These are phyloP conservation scores for Candida dubliniensis DNA, from an alignment of 1,139 yeast genomes.

Conservation along the genomic window DNA sequence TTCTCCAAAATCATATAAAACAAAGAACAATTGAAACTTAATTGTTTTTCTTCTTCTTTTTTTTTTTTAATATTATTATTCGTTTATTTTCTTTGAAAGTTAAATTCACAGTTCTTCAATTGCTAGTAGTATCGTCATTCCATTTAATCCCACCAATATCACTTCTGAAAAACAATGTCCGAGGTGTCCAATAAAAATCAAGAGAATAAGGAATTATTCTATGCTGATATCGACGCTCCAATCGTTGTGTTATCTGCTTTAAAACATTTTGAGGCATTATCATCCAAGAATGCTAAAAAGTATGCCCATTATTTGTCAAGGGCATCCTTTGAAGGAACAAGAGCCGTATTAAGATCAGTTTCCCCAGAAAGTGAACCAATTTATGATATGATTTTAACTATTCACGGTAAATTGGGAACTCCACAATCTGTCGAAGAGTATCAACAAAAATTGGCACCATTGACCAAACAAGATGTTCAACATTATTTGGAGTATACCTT, in stretches of 20 bases:
- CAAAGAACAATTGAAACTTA: too few species aligned
- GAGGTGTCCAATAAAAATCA: conserved; percentile 1
- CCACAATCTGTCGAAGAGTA: conserved; percentile 47
- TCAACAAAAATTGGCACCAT: conserved; percentile 23
- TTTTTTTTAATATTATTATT: too few species aligned
- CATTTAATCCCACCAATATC: not conserved
- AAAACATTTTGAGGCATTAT: conserved; percentile 44
- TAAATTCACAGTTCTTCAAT: not conserved
- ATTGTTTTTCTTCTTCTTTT: too few species aligned
- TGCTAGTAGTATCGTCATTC: too few species aligned
- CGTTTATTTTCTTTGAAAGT: too few species aligned
- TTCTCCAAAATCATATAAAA: too few species aligned
- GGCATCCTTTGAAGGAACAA: conserved; percentile 80
- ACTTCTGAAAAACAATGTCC: not conserved
- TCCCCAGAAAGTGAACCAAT: conserved; percentile 78
- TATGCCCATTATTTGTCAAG: conserved; percentile 83
- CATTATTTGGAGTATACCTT: conserved; percentile 74
- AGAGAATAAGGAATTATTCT: conserved; percentile 19
- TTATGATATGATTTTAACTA: conserved; percentile 61
- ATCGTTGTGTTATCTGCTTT: conserved; percentile 43
- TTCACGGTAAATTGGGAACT: conserved; percentile 53
- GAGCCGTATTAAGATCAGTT: conserved; percentile 80
- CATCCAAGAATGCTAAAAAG: conserved; percentile 37
- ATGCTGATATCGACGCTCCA: conserved; percentile 47
- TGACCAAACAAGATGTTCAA: conserved; percentile 35